Evolutionary conservation across 2,329 filamentous ascomycete species (phyloP).

Genomic region (Acrocalymma vagum): DNA sequence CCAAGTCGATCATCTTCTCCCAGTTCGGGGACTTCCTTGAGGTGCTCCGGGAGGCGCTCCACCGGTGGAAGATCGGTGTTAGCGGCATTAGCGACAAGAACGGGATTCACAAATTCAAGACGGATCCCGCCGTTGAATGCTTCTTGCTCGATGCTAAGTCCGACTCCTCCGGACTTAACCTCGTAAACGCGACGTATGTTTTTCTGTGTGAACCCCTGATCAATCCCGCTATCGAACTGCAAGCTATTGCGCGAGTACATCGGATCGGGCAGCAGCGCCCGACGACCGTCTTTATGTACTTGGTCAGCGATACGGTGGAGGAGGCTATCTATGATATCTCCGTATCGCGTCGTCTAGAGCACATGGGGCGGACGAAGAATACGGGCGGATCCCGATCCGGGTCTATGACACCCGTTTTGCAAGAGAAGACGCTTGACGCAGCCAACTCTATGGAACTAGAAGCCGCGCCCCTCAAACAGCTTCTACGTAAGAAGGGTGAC

Average conservation of each 20-base stretch:
- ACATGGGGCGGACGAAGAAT: conserved; percentile 64
- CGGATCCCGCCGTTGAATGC: conserved; percentile 76
- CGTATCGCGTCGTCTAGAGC: conserved; percentile 77
- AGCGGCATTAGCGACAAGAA: conserved; percentile 73
- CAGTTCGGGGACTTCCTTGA: conserved; percentile 85
- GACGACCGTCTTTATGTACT: conserved; percentile 95
- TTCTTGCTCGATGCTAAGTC: conserved; percentile 90
- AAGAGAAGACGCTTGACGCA: conserved; percentile 74
- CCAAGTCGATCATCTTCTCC: conserved; percentile 94
- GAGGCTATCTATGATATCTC: conserved; percentile 91
- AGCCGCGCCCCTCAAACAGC: conserved; percentile 71
- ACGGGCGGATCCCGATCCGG: conserved; percentile 20
- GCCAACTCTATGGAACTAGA: conserved; percentile 88
- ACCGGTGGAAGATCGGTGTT: conserved; percentile 75
- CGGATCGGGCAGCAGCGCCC: conserved; percentile 88
- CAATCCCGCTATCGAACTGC: conserved; percentile 91
- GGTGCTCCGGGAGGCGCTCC: conserved; percentile 76
- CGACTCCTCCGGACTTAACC: conserved; percentile 86
- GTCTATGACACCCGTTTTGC: conserved; percentile 46
- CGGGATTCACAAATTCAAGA: conserved; percentile 79
- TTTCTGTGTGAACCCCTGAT: conserved; percentile 94
- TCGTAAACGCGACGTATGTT: conserved; percentile 92
- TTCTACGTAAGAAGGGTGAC: conserved; percentile 75
- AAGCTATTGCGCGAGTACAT: conserved; percentile 94
- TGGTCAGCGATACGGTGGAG: conserved; percentile 90